Evolutionary conservation across 257 asterid genomes (phyloP).

Genomic region (Jacaranda mimosifolia): DNA sequence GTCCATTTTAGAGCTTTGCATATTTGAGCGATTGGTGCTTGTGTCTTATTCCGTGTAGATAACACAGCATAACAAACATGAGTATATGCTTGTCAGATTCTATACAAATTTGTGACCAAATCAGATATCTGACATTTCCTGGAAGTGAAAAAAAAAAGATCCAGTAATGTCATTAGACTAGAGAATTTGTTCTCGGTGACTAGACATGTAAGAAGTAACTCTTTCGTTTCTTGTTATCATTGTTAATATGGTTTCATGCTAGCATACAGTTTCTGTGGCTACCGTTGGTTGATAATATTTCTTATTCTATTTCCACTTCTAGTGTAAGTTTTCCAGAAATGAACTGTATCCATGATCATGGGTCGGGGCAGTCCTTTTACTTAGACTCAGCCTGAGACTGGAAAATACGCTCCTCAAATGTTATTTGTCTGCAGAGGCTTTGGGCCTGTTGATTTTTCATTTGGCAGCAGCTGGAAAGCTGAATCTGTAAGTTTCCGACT

Average conservation of each 20-base stretch:
- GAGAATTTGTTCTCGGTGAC: neutral
- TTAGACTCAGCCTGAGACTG: conserved; percentile 60
- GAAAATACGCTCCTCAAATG: conserved; percentile 69
- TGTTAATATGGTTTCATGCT: neutral
- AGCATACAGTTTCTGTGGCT: conserved; percentile 10
- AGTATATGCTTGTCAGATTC: neutral
- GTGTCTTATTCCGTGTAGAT: neutral
- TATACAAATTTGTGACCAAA: neutral
- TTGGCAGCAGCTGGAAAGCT: conserved; percentile 85
- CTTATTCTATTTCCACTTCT: conserved; percentile 36
- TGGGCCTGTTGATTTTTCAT: conserved; percentile 76
- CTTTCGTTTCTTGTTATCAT: neutral
- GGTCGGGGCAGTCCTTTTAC: conserved; percentile 85
- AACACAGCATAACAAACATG: neutral
- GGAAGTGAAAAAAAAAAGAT: neutral
- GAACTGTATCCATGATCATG: conserved; percentile 74
- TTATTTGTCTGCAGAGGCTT: conserved; percentile 76
- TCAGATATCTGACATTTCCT: conserved; percentile 17
- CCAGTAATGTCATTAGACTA: conserved; percentile 1
- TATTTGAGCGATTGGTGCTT: neutral
- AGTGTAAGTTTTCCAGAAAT: conserved; percentile 98
- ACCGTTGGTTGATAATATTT: conserved; percentile 16
- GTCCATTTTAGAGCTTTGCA: neutral
- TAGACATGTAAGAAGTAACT: neutral
- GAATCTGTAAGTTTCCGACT: conserved; percentile 69